phyloP scores from a whole-genome alignment of 768 basidiomycete genomes.

The Lentinus brumalis region DNA sequence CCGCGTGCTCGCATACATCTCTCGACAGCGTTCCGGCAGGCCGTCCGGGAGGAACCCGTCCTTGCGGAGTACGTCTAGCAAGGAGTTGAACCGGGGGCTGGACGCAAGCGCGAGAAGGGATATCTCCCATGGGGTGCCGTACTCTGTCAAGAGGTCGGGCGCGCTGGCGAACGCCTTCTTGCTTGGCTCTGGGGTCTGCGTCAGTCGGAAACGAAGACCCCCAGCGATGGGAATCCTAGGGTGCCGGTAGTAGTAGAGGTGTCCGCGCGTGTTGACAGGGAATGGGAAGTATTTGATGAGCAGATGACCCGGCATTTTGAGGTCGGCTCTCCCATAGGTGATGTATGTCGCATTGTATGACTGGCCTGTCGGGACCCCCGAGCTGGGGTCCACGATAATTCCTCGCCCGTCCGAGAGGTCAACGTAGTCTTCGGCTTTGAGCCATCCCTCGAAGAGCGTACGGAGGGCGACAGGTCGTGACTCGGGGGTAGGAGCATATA shows the following conservation, averaged over 20 bases:
- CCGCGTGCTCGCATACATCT: background rate
- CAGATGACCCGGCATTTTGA: background rate
- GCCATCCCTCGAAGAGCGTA: background rate
- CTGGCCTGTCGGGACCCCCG: background rate
- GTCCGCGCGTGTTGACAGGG: conserved; percentile 8
- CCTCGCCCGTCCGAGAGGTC: background rate
- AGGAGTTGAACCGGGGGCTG: background rate
- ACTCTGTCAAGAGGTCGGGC: conserved; percentile 4
- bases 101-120: background rate
- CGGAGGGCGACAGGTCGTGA: background rate
- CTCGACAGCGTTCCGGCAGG: background rate
- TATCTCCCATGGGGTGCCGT: conserved; percentile 7
- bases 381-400: background rate
- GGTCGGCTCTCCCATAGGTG: background rate
- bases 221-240: background rate
- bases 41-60: background rate
- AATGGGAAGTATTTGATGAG: background rate
- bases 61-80: background rate
- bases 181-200: background rate
- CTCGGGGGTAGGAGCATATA: too few species aligned
- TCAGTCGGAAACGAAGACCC: conserved; percentile 6
- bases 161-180: background rate
- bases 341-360: background rate
- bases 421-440: background rate
- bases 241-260: conserved; percentile 4